Conservation (phyloP, 495 filamentous ascomycete species). For the Tuber umbilicatum region DNA sequence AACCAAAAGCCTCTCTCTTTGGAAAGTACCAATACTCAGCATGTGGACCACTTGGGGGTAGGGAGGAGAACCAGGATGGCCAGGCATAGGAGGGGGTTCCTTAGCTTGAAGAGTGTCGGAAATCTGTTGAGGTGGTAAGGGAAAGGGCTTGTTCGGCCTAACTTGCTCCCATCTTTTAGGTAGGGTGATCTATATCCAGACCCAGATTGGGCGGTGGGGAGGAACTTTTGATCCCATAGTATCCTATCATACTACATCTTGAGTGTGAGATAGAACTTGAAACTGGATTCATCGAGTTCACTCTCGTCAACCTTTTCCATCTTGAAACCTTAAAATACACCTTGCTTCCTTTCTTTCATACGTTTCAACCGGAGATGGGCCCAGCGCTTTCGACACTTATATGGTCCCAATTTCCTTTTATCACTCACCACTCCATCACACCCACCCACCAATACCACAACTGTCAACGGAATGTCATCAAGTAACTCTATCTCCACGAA, state of each 20-base stretch:
- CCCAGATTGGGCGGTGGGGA: background rate
- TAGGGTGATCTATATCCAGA: background rate
- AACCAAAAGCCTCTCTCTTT: background rate
- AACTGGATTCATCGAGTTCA: background rate
- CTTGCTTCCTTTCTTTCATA: background rate
- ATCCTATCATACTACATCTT: too few relatives aligned
- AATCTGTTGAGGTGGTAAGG: background rate
- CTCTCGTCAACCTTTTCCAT: background rate
- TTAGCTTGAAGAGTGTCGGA: background rate
- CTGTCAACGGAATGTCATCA: background rate
- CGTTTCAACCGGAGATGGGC: background rate
- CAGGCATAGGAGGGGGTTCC: background rate
- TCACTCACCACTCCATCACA: background rate
- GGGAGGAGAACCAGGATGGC: background rate
- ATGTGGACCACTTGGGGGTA: background rate
- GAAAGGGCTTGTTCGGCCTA: background rate
- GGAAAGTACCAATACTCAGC: background rate
- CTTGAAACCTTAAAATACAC: background rate
- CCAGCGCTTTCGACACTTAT: background rate
- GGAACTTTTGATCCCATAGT: too few relatives aligned
- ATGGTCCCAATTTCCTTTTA: background rate
- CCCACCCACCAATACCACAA: background rate
- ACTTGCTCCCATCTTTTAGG: background rate
- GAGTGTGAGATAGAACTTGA: background rate
- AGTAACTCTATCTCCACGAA: background rate